Evolutionary conservation across 768 basidiomycete genomes (phyloP).

Genomic region (Mrakia gelida): DNA sequence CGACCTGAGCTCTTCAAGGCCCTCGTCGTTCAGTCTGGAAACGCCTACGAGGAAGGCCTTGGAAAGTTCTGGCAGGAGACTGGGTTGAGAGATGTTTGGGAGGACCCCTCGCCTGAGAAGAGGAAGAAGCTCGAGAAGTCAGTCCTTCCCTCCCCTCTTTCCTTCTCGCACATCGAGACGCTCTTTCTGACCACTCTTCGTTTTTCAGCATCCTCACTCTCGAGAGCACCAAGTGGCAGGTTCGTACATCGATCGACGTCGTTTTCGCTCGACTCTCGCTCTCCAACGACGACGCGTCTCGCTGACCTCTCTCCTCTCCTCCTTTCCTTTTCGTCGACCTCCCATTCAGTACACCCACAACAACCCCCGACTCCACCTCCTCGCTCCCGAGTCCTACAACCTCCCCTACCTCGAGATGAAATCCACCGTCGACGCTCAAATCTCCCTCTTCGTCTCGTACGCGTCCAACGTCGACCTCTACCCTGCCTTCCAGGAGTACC

Average conservation of each 20-base stretch:
- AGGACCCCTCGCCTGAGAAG: neutral
- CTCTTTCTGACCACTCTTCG: neutral
- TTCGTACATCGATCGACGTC: neutral
- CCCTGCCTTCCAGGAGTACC: conserved; percentile 50
- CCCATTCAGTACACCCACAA: conserved; percentile 47
- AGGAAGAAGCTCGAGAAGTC: neutral
- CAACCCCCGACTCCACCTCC: conserved; percentile 37
- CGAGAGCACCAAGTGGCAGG: conserved; percentile 18
- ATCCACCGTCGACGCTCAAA: conserved; percentile 49
- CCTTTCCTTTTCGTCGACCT: neutral
- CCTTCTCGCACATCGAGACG: too few species aligned
- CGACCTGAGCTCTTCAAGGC: conserved; percentile 50
- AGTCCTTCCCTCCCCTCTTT: neutral
- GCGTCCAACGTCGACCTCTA: conserved; percentile 50
- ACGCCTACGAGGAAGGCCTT: conserved; percentile 52
- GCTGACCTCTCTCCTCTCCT: neutral
- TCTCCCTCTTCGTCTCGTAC: conserved; percentile 50
- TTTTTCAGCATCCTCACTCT: neutral
- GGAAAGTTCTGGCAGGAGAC: conserved; percentile 47
- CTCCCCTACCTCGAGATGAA: conserved; percentile 50
- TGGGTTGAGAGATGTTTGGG: conserved; percentile 30
- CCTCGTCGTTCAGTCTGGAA: conserved; percentile 53
- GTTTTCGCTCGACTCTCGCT: neutral
- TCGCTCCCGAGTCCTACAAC: conserved; percentile 45
- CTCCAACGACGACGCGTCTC: neutral